A percentile compares a stretch with the other conserved stretches of the same genome.
These are phyloP conservation scores for Chlorophyllum brunneum DNA, from an alignment of 768 basidiomycete species.

Conservation along the genomic window DNA sequence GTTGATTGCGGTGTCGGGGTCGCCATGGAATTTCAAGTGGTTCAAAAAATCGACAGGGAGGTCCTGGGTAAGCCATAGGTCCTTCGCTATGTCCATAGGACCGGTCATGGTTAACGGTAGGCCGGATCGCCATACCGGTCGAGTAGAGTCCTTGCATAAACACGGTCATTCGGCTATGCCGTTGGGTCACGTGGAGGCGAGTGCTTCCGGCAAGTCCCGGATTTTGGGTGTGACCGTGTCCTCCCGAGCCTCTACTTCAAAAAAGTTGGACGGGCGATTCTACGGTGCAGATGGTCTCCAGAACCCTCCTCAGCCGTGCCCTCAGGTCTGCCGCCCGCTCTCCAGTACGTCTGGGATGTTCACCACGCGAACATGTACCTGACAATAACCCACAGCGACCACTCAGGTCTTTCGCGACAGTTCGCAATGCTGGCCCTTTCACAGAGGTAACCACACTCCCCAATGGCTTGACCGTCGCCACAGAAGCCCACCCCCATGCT, in stretches of 20 bases:
- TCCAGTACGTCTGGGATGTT: slow-evolving; percentile 26
- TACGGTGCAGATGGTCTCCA: slow-evolving; percentile 30
- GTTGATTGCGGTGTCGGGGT: slow-evolving; percentile 40
- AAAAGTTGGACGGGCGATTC: slow-evolving; percentile 23
- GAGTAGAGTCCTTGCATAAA: no score
- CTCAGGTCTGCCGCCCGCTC: slow-evolving; percentile 37
- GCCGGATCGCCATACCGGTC: no score
- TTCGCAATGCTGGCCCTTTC: slow-evolving; percentile 64
- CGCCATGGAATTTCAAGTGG: slow-evolving; percentile 30
- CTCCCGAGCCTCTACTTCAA: slow-evolving; percentile 26
- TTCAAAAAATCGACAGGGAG: slow-evolving; percentile 35
- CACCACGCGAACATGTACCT: background rate
- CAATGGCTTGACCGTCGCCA: slow-evolving; percentile 94
- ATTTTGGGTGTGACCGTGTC: slow-evolving; percentile 26
- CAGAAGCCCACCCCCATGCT: slow-evolving; percentile 83
- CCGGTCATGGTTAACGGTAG: slow-evolving; percentile 2
- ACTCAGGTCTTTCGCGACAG: slow-evolving; percentile 73
- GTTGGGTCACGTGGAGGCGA: slow-evolving; percentile 16
- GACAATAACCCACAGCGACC: slow-evolving; percentile 33
- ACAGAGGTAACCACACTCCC: slow-evolving; percentile 91
- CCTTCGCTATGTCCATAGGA: slow-evolving; percentile 17
- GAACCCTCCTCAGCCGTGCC: slow-evolving; percentile 40
- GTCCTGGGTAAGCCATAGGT: slow-evolving; percentile 37
- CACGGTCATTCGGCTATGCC: no score
- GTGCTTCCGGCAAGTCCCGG: slow-evolving; percentile 26